Base-by-base conservation (phyloP, 352 stramenopile species). In the Plasmopara halstedii region DNA sequence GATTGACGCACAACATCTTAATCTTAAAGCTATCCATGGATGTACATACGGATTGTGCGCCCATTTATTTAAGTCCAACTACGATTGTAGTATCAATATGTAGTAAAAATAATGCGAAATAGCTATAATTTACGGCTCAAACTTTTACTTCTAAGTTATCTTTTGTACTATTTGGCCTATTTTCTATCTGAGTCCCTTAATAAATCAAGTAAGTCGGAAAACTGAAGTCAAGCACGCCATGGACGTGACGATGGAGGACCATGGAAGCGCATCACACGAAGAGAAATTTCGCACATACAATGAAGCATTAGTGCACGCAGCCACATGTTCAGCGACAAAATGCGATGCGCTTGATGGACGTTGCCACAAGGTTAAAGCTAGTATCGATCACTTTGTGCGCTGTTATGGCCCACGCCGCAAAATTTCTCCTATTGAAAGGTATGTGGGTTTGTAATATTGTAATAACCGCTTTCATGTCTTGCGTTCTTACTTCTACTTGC, bases 211-310 rank as follows among this genome's bases (percentile, higher is more conserved):
- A n/a, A n/a, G n/a, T n/a, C n/a, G n/a, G n/a, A 42, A 6, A 31
- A 42, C 20, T 42, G 10, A 20, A 27, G 36, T 42, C 36, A n/a
- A 3, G 20, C 23, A 22, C 26, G 29, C 50, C 32, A 76, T 81
- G 64, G 70, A 81, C 64, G 62, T 69, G 41, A 50, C 59, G 25
- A 80, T 80, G 69, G 56, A 61, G 26, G 53, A 52, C 9, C 32
- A 50, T 17, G 56, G 54, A 53, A 50, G 51, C 53, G 32, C 59
- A 21, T 56, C 67, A 9, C 76, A 88, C 53, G 79, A 88, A 46
- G 67, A 88, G 10, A 94, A 94, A 62, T 89, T 94, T 50, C 77
- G 69, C 33, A 71, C 86, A 29, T 94, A 94, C 68, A 88, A 94
- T 42, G 73, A 83, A 9, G 82, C 82, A 55, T 60, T 94, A 21